Evolutionary conservation across 73 alveolate species (phyloP), one percentile per base, ranked within the genome.

Genomic region (Paramecium sexaurelia): DNA sequence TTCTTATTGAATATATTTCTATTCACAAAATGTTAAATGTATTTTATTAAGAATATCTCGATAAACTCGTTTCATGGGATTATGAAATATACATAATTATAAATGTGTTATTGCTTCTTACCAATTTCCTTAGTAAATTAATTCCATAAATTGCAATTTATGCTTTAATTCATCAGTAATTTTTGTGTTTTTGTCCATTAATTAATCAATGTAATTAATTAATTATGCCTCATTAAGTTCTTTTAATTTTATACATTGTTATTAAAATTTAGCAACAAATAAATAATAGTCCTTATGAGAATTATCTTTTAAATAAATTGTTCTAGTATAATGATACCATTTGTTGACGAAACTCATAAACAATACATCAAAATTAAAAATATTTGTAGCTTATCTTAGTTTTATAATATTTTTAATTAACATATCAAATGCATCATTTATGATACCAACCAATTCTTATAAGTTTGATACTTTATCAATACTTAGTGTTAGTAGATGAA

Each of bases 321-420:
- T 78, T 78, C 90, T 78, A 5, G 73, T 78, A 41, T 78, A 41
- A 78, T 78, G 90, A 45, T 78, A 78, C 73, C 68, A 45, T 78
- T 40, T 78, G 9, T 78, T 40, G n/a, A 78, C 71, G 19, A 41
- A 78, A 39, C 47, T 11, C 43, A 78, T 37, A 22, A 39, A 41
- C 6, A 78, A 29, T 41, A 26, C 68, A 78, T 78, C 73, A 78
- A 41, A 78, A 43, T 78, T 78, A 45, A 22, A 78, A 9, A 41
- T 22, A 11, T 41, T 22, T 40, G 71, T 78, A 19, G 90, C 90
- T 24, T 78, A 43, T 78, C 41, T 78, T 5, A 78, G 13, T 40
- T 29, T 7, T 41, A 41, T 78, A 22, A 45, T 20, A 24, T 78
- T 24, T 40, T 78, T 40, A 37, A 24, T 26, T 27, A 78, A 78